Percentiles rank a stretch among this genome's conserved stretches.
Evolutionary conservation across 2,329 filamentous ascomycete species (phyloP).

Genomic region (Diplodia corticola): DNA sequence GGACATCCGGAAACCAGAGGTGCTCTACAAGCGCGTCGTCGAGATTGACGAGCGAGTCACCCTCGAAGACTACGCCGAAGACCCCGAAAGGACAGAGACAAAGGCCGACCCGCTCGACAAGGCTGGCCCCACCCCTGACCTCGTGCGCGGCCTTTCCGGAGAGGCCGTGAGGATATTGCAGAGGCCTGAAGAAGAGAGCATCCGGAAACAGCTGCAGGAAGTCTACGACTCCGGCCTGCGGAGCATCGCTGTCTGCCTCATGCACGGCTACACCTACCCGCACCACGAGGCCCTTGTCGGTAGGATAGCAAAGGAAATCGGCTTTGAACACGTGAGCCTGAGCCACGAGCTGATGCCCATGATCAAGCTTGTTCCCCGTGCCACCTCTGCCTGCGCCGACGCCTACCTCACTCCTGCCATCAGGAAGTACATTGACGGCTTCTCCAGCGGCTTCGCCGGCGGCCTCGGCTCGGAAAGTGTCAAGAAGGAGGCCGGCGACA

Average conservation of each 20-base stretch:
- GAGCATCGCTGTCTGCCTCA: slow-evolving; percentile 85
- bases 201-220: slow-evolving; percentile 62
- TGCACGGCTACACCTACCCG: slow-evolving; percentile 91
- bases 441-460: slow-evolving; percentile 77
- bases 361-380: slow-evolving; percentile 77
- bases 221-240: slow-evolving; percentile 70
- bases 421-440: slow-evolving; percentile 74
- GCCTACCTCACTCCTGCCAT: slow-evolving; percentile 80
- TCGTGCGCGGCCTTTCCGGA: slow-evolving; percentile 71
- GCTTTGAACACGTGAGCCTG: slow-evolving; percentile 79
- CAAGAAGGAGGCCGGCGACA: slow-evolving; percentile 62
- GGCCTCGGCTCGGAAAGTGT: slow-evolving; percentile 76
- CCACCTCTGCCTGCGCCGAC: slow-evolving; percentile 76
- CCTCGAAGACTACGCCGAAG: slow-evolving; percentile 87
- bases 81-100: slow-evolving; percentile 66
- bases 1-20: slow-evolving; percentile 81
- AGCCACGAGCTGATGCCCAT: slow-evolving; percentile 83
- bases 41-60: slow-evolving; percentile 91
- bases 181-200: slow-evolving; percentile 58
- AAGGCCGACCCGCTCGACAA: slow-evolving; percentile 54
- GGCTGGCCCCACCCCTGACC: slow-evolving; percentile 48
- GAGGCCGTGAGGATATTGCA: slow-evolving; percentile 72
- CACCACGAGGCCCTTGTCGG: slow-evolving; percentile 80
- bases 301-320: slow-evolving; percentile 73
- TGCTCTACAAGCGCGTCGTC: slow-evolving; percentile 81